Evolutionary conservation across 2,329 filamentous ascomycete species (phyloP).

Genomic region (Elsinoe fawcettii): DNA sequence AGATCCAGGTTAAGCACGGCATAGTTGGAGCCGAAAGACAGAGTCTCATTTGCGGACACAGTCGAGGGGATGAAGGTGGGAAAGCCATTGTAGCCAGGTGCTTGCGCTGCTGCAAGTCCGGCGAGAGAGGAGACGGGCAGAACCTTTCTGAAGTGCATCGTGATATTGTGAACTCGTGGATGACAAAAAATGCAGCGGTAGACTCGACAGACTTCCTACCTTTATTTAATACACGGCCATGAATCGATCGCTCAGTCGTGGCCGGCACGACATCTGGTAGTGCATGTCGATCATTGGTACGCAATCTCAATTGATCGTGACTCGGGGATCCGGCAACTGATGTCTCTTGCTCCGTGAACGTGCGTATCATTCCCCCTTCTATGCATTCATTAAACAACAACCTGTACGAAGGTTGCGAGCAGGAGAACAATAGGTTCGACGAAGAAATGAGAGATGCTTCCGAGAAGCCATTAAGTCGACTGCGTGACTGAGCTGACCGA

Average conservation of each 20-base stretch:
- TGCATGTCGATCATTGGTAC: conserved; percentile 10
- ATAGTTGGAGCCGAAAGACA: conserved; percentile 32
- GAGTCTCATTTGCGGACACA: conserved; percentile 19
- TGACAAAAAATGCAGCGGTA: background rate
- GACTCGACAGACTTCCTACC: background rate
- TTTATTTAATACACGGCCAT: background rate
- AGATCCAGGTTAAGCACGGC: conserved; percentile 40
- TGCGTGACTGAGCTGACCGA: no score
- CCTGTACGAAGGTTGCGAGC: no score
- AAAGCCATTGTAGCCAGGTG: conserved; percentile 15
- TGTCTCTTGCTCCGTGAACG: background rate
- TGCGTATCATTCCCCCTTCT: no score
- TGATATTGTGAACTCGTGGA: background rate
- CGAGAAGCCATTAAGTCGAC: no score
- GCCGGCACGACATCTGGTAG: background rate
- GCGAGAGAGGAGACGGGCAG: background rate
- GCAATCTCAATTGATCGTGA: conserved; percentile 5
- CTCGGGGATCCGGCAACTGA: background rate
- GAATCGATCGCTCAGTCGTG: background rate
- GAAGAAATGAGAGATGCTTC: no score
- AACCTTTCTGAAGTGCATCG: background rate
- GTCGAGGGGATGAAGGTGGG: conserved; percentile 21
- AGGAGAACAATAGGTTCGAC: no score
- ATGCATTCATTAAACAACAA: no score
- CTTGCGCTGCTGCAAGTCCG: background rate